Evolutionary conservation across 2,329 filamentous ascomycete genomes (phyloP).

Genomic region (Biscogniauxia sp.): DNA sequence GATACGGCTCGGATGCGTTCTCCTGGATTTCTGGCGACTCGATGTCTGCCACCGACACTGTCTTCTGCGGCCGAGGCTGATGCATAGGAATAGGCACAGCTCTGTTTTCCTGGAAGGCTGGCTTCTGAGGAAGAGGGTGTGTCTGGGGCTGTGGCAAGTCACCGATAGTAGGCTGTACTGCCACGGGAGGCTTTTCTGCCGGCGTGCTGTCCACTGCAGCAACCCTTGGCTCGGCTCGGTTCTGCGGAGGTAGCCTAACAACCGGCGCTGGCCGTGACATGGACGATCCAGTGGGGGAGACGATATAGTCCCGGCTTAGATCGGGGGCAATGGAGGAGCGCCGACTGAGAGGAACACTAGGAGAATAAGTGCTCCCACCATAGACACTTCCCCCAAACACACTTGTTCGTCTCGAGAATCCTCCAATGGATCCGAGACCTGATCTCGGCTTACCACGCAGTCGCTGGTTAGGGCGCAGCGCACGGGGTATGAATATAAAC

Average conservation of each 20-base stretch:
- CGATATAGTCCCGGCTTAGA: slow-evolving; percentile 67
- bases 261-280: slow-evolving; percentile 73
- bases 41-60: slow-evolving; percentile 88
- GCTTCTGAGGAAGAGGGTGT: slow-evolving; percentile 58
- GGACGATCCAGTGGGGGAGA: slow-evolving; percentile 77
- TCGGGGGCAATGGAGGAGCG: slow-evolving; percentile 75
- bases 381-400: slow-evolving; percentile 68
- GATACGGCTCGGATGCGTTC: slow-evolving; percentile 51
- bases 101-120: slow-evolving; percentile 55
- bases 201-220: slow-evolving; percentile 24
- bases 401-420: slow-evolving; percentile 77
- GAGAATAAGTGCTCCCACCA: slow-evolving; percentile 75
- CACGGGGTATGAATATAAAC: slow-evolving; percentile 96
- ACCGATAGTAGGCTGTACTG: slow-evolving; percentile 43
- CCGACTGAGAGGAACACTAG: slow-evolving; percentile 83
- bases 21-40: slow-evolving; percentile 68
- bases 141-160: slow-evolving; percentile 57
- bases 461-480: slow-evolving; percentile 85
- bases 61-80: slow-evolving; percentile 91
- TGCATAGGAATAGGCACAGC: slow-evolving; percentile 70
- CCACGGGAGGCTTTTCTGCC: slow-evolving; percentile 18
- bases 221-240: slow-evolving; percentile 30
- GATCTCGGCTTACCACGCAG: slow-evolving; percentile 73
- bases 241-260: slow-evolving; percentile 74
- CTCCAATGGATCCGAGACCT: slow-evolving; percentile 64